Evolutionary conservation across 495 filamentous ascomycete genomes (phyloP), one percentile per base, ranked within the genome.

Genomic region (Lasiosphaeria hispida): DNA sequence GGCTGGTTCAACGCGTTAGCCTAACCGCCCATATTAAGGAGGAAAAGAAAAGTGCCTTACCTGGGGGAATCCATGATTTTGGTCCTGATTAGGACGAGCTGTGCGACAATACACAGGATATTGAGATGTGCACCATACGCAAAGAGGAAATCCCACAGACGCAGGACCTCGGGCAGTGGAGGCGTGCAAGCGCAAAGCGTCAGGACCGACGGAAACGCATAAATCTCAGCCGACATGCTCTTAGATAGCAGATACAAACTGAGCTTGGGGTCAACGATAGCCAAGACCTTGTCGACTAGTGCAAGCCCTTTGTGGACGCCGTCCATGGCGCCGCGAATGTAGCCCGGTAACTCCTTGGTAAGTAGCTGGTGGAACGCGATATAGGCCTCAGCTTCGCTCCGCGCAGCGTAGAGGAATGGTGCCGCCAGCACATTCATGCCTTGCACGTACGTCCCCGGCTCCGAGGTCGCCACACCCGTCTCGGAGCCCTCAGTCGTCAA

Each of bases 351-450:
- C 74, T 97, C 93, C 37, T 80, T 79, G 8, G 91, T 94, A 60
- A 97, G 85, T 60, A 96, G 92, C 40, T 85, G 84, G 66, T 95
- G 84, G 69, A 99, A 97, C 9, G 91, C 85, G 30, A 89, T 85
- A 55, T 96, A 97, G 10, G 95, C 94, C 69, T 99, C 91, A 0
- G 91, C 89, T 71, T 99, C 94, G 64, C 90, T 96, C 58, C 90
- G 86, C 14, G 94, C 92, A 3, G 92, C 91, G 72, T 99, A 99
- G 41, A 97, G 80, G 64, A 99, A 97, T 0, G 94, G 95, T 8
- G 94, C 94, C 37, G 90, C 92, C n/a, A 98, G 83, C n/a, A 97
- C 93, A 68, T 97, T 98, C 94, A 98, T 97, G 56, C 94, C 94
- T 69, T 99, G 94, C 5, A 97, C 95, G 69, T 99, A 99, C 52